Evolutionary conservation across 345 rosid genomes (phyloP).

Genomic region (Salix udensis): DNA sequence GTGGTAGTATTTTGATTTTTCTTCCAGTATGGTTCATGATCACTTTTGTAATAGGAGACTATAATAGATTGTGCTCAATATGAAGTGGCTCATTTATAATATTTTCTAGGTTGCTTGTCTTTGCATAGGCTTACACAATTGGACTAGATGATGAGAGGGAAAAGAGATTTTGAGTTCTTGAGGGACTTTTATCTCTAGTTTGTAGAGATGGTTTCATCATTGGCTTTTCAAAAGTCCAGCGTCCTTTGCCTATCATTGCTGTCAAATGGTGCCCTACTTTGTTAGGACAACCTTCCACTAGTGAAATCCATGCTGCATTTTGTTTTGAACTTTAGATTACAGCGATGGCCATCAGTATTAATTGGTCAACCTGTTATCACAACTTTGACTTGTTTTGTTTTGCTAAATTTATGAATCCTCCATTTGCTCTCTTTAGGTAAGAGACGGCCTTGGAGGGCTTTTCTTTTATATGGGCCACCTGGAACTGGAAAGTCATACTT

Average conservation of each 20-base stretch:
- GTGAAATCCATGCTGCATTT: not conserved
- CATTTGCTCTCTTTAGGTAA: conserved; percentile 49
- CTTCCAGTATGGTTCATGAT: not conserved
- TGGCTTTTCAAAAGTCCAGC: not conserved
- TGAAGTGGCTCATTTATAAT: too few relatives aligned
- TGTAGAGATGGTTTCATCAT: not conserved
- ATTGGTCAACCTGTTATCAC: not conserved
- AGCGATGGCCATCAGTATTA: not conserved
- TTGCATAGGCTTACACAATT: too few relatives aligned
- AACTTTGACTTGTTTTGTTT: not conserved
- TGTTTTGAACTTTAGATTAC: not conserved
- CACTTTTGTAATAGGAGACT: not conserved
- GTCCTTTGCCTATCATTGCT: not conserved
- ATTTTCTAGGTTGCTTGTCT: too few relatives aligned
- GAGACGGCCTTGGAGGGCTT: conserved; percentile 93
- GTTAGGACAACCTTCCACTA: not conserved
- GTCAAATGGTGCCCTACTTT: not conserved
- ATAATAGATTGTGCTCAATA: not conserved
- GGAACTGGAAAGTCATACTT: conserved; percentile 94
- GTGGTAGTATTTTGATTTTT: not conserved
- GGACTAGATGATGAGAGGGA: not conserved
- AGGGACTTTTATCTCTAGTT: not conserved
- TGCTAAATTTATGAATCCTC: not conserved
- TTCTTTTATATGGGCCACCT: conserved; percentile 87
- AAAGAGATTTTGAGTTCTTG: not conserved